Base-by-base conservation (phyloP, 208 protist genomes). In the Leishmania amazonensis region DNA sequence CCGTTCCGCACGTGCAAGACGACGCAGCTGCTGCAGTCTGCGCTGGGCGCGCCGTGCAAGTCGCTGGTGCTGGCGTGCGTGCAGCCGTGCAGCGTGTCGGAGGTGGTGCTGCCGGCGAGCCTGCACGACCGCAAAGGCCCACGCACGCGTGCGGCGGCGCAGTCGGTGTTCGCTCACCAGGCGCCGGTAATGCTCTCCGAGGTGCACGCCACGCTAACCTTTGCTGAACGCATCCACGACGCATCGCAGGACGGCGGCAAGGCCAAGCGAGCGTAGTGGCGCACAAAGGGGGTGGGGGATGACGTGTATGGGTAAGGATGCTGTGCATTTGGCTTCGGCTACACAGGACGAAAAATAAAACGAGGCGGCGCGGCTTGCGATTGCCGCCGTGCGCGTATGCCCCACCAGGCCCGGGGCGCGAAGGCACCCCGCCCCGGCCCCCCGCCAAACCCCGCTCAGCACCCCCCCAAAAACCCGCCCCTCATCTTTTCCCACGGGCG, bases 1-100 rank as follows among this genome's bases (percentile, higher is more conserved):
- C 94, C 94, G 21, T 97, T 95, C 78, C 81, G 93, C 75, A 82
- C 93, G 71, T 93, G 88, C 78, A 94, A 91, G 78, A 86, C 95
- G 74, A 97, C 94, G 74, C 88, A 91, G 70, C 85, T 98, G 75
- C 81, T 98, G 47, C 87, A 92, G 86, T 87, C 91, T 31, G 88
- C 92, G 28, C 84, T 98, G 4, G 83, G 83, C 28, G 72, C 88
- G 38, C 88, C 91, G 81, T 91, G 87, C 80, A 89, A 84, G 62
- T 89, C 89, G 64, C 82, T 96, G 35, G 85, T 96, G 64, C 81
- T 98, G 53, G 86, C 93, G 7, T 97, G 94, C 75, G 83, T 98
- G 51, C 93, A 89, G 83, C 91, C 94, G 65, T 88, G 85, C 85
- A 53, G 68, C 54, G 77, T 85, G 78, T 45, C 79, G 3, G 87